Conservation (phyloP, 1,284 basidiomycete species). For the Fomitiporia mediterranea region DNA sequence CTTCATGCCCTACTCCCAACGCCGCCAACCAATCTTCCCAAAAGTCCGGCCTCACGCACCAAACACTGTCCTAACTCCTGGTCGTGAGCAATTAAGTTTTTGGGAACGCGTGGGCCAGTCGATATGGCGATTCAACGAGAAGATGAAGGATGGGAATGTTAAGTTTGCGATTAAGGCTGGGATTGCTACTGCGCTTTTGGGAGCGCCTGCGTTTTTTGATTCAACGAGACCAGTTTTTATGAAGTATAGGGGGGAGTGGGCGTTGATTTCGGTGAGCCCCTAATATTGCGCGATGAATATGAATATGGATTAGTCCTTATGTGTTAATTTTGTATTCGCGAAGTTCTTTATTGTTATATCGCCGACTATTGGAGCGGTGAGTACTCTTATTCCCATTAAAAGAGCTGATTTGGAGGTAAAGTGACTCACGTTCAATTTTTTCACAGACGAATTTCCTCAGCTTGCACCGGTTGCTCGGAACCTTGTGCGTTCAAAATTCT, state of each 20-base stretch:
- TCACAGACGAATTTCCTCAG: slow-evolving; percentile 77
- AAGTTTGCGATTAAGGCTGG: slow-evolving; percentile 90
- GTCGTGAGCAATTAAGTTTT: slow-evolving; percentile 49
- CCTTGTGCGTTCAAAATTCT: slow-evolving; percentile 50
- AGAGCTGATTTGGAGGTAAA: too few species aligned
- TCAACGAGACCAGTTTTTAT: slow-evolving; percentile 73
- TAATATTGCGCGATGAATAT: slow-evolving; percentile 1
- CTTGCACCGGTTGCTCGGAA: slow-evolving; percentile 75
- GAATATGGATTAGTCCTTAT: slow-evolving; percentile 40
- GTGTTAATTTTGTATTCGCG: slow-evolving; percentile 42
- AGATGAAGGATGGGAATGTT: slow-evolving; percentile 69
- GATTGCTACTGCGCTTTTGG: slow-evolving; percentile 74
- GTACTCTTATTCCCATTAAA: too few species aligned
- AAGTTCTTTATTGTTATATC: slow-evolving; percentile 90
- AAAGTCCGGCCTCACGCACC: slow-evolving; percentile 78
- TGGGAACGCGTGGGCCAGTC: slow-evolving; percentile 59
- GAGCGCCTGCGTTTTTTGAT: slow-evolving; percentile 84
- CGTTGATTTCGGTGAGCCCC: slow-evolving; percentile 75
- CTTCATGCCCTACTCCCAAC: slow-evolving; percentile 55
- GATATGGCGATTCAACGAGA: slow-evolving; percentile 73
- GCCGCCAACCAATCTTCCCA: slow-evolving; percentile 70
- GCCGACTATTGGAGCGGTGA: slow-evolving; percentile 79
- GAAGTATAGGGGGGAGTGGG: slow-evolving; percentile 89
- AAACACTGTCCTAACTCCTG: slow-evolving; percentile 79
- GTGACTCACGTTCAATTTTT: too few species aligned